phyloP scores from a whole-genome alignment of 2,329 filamentous ascomycete genomes.

The Diaporthe ampelina region DNA sequence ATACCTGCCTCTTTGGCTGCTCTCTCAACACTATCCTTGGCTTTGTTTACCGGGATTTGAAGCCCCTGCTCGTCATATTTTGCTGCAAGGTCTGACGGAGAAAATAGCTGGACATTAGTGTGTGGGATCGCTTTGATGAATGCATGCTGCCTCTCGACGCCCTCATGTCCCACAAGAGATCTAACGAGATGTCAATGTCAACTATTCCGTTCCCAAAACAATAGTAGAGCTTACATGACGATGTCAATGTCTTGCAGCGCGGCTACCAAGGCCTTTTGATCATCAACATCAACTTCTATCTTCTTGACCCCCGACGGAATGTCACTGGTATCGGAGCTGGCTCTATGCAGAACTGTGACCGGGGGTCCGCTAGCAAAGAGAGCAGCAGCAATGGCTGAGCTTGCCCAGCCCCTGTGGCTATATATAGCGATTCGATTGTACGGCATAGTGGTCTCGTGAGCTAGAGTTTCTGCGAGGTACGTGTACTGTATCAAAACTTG shows the following conservation, averaged over 20 bases:
- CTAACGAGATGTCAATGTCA: not conserved
- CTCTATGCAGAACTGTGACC: not conserved
- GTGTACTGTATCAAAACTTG: not conserved
- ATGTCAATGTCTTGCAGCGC: not conserved
- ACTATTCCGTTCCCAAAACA: rapidly evolving
- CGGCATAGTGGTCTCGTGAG: not conserved
- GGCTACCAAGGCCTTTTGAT: not conserved
- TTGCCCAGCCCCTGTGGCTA: slow-evolving; percentile 17
- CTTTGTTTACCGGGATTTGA: not conserved
- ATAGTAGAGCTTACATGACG: not conserved
- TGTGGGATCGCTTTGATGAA: not conserved
- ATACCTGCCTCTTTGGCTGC: not conserved
- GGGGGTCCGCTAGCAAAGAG: not conserved
- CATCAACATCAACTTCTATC: not conserved
- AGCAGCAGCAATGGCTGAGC: not conserved
- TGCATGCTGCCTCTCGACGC: not conserved
- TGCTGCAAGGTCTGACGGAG: not conserved
- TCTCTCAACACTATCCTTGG: slow-evolving; percentile 6
- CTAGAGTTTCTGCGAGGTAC: not conserved
- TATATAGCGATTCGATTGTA: not conserved
- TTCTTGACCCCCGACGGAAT: not conserved
- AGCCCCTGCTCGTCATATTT: slow-evolving; percentile 7
- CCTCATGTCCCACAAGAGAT: slow-evolving; percentile 12
- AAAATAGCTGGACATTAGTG: not conserved
- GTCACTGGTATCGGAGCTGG: not conserved